Evolutionary conservation across 805 yeast species (phyloP).

Genomic region (Yamadazyma endophytica): DNA sequence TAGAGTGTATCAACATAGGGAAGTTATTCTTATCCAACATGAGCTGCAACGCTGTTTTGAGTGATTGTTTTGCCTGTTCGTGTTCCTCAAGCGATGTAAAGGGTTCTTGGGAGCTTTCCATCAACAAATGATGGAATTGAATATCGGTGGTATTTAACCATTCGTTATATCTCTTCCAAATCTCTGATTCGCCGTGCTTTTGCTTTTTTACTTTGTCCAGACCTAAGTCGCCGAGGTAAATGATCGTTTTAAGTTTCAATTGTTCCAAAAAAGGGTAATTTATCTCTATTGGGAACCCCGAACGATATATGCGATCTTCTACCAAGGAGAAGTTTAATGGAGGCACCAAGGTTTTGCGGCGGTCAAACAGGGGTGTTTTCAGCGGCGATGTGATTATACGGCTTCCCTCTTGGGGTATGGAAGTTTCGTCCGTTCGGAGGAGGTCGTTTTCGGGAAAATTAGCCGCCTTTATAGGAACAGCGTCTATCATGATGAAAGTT

Average conservation of each 20-base stretch:
- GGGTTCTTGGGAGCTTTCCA: conserved; percentile 76
- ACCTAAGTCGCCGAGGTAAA: conserved; percentile 69
- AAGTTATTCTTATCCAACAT: conserved; percentile 65
- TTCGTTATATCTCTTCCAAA: conserved; percentile 52
- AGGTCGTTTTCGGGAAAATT: too few relatives aligned
- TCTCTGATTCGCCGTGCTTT: conserved; percentile 50
- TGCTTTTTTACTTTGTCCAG: conserved; percentile 22
- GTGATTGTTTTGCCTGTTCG: conserved; percentile 38
- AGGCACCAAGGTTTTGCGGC: conserved; percentile 49
- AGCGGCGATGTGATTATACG: too few relatives aligned
- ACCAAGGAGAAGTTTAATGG: conserved; percentile 90
- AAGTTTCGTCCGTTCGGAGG: too few relatives aligned
- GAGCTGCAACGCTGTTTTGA: conserved; percentile 53
- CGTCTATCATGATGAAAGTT: too few relatives aligned
- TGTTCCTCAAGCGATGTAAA: conserved; percentile 52
- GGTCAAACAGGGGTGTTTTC: too few relatives aligned
- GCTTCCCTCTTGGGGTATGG: too few relatives aligned
- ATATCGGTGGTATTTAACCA: conserved; percentile 61
- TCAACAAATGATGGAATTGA: conserved; percentile 52
- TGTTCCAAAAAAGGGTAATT: conserved; percentile 77
- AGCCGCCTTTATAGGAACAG: too few relatives aligned
- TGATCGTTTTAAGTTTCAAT: conserved; percentile 70
- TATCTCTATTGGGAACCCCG: conserved; percentile 90
- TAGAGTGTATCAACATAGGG: conserved; percentile 87
- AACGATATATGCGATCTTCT: conserved; percentile 80